A percentile compares a stretch with the other conserved stretches of the same genome.
phyloP scores from a whole-genome alignment of 345 rosid genomes.

The Trapa bicornis region DNA sequence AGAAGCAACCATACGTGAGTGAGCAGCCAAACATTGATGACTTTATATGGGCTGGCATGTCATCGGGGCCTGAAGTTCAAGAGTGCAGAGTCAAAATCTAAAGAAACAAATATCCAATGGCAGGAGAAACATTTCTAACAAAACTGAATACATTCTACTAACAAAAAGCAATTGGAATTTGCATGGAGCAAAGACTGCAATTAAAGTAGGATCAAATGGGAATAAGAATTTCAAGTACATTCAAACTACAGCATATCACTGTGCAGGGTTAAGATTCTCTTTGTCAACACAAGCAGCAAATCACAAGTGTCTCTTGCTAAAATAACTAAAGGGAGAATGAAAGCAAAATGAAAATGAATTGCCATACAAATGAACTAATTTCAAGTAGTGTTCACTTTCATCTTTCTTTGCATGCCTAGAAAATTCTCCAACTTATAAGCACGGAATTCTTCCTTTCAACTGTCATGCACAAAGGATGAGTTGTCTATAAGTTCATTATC shows the following conservation, averaged over 20 bases:
- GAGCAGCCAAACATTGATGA: slow-evolving; percentile 89
- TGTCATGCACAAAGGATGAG: background rate
- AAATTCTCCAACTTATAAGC: background rate
- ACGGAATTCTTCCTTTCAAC: background rate
- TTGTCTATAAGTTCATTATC: background rate
- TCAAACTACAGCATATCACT: background rate
- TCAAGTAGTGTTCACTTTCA: background rate
- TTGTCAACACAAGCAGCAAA: background rate
- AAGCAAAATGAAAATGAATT: background rate
- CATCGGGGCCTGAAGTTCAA: slow-evolving; percentile 62
- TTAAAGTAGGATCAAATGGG: background rate
- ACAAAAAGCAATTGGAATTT: background rate
- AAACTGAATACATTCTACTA: background rate
- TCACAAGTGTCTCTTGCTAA: background rate
- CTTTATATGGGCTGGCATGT: slow-evolving; percentile 96
- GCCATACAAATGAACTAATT: background rate
- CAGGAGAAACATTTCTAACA: background rate
- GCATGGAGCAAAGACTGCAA: background rate
- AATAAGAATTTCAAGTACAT: background rate
- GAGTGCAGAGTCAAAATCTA: background rate
- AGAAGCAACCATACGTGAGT: slow-evolving; percentile 46
- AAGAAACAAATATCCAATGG: background rate
- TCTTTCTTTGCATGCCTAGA: background rate
- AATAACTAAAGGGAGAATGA: background rate
- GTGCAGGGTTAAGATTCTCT: background rate